Percentiles rank a stretch among this genome's conserved stretches.
phyloP scores from a whole-genome alignment of 2,329 filamentous ascomycete species.

The Drechmeria coniospora region DNA sequence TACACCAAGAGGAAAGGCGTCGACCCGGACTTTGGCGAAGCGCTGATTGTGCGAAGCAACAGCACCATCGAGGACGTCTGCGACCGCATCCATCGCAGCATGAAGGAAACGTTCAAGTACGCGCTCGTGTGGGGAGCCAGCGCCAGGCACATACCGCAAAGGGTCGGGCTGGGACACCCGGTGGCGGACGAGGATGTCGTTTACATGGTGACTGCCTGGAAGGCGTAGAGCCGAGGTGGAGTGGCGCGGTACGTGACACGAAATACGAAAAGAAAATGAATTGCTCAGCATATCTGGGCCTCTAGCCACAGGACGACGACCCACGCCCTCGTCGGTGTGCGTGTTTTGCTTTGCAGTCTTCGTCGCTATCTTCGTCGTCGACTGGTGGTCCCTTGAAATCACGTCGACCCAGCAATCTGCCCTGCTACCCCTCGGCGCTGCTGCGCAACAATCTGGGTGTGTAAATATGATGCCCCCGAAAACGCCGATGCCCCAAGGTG shows the following conservation, averaged over 20 bases:
- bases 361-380: too few species aligned
- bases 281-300: conserved; percentile 1
- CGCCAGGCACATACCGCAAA: conserved; percentile 84
- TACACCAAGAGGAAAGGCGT: conserved; percentile 94
- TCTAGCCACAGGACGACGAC: too few species aligned
- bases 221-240: conserved; percentile 27
- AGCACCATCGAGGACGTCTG: conserved; percentile 94
- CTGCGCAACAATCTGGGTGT: conserved; percentile 1
- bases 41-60: conserved; percentile 77
- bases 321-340: background rate
- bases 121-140: conserved; percentile 96
- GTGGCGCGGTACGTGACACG: too few species aligned
- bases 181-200: conserved; percentile 59
- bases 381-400: too few species aligned
- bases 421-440: too few species aligned
- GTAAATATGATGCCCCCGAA: conserved; percentile 1
- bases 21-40: conserved; percentile 80
- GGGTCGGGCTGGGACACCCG: conserved; percentile 71
- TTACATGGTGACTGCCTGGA: conserved; percentile 50
- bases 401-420: too few species aligned
- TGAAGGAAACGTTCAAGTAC: conserved; percentile 99
- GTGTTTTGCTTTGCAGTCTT: background rate
- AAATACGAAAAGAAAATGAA: conserved; percentile 1
- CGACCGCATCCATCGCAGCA: conserved; percentile 78
- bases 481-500: conserved; percentile 3